These are phyloP conservation scores for Fonsecaea multimorphosa DNA, from an alignment of 2,329 filamentous ascomycete genomes.

Conservation along the genomic window DNA sequence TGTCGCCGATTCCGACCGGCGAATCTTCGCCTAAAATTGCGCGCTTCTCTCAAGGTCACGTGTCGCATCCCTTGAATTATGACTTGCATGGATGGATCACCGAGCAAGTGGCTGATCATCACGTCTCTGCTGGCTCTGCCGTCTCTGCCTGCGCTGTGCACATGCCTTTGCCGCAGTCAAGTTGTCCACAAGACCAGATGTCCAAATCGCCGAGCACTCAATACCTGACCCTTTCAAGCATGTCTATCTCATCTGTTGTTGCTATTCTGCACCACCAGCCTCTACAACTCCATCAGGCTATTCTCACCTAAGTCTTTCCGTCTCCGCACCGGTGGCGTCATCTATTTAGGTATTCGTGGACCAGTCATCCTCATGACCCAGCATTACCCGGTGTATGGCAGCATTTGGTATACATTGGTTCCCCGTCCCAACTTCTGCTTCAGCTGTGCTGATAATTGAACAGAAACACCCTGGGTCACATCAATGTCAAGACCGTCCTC, in stretches of 20 bases:
- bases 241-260: slow-evolving; percentile 3
- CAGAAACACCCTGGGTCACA: slow-evolving; percentile 60
- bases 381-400: slow-evolving; percentile 54
- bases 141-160: slow-evolving; percentile 18
- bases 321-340: slow-evolving; percentile 18
- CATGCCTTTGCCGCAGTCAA: slow-evolving; percentile 13
- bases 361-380: slow-evolving; percentile 25
- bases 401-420: slow-evolving; percentile 47
- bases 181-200: background rate
- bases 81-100: slow-evolving; percentile 10
- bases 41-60: background rate
- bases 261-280: background rate
- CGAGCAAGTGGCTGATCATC: slow-evolving; percentile 2
- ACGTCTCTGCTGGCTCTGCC: slow-evolving; percentile 17
- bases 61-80: background rate
- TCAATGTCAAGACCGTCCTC: slow-evolving; percentile 57
- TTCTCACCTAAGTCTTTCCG: slow-evolving; percentile 16
- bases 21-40: slow-evolving; percentile 21
- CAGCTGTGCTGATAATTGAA: slow-evolving; percentile 28
- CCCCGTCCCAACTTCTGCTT: slow-evolving; percentile 19
- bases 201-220: background rate
- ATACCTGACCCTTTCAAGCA: background rate
- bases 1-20: slow-evolving; percentile 10
- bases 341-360: slow-evolving; percentile 7
- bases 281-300: slow-evolving; percentile 7